Evolutionary conservation across 2,329 filamentous ascomycete genomes (phyloP).

Genomic region (Hypocrella siamensis): DNA sequence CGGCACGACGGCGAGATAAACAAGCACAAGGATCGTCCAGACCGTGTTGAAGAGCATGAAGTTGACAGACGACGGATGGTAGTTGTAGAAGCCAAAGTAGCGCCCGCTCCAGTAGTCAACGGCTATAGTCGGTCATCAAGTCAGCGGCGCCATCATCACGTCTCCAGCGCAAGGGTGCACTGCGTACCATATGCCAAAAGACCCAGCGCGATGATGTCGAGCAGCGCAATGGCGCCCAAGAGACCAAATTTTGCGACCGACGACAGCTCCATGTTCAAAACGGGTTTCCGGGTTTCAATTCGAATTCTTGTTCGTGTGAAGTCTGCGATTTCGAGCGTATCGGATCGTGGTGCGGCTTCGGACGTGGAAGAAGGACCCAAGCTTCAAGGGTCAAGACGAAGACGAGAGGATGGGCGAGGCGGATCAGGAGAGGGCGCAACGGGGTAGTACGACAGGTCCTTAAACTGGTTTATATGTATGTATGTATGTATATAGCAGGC

Average conservation of each 20-base stretch:
- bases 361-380: too few species aligned
- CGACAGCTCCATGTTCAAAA: constrained; percentile 4
- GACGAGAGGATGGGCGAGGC: too few species aligned
- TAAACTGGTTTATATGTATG: too few species aligned
- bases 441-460: too few species aligned
- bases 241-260: constrained; percentile 1
- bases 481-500: too few species aligned
- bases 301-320: not conserved
- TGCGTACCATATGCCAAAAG: constrained; percentile 5
- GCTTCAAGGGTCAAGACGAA: too few species aligned
- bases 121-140: not conserved
- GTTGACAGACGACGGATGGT: constrained; percentile 41
- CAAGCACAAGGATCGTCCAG: constrained; percentile 59
- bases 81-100: constrained; percentile 1
- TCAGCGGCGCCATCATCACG: not conserved
- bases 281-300: not conserved
- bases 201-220: constrained; percentile 4
- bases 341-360: too few species aligned
- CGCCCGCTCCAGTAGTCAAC: not conserved
- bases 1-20: constrained; percentile 55
- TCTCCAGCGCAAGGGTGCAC: not conserved
- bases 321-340: too few species aligned
- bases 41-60: constrained; percentile 69
- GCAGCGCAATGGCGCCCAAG: constrained; percentile 3
- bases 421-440: too few species aligned